phyloP scores from a whole-genome alignment of 208 protist genomes.

The Trypanosoma lewisi region DNA sequence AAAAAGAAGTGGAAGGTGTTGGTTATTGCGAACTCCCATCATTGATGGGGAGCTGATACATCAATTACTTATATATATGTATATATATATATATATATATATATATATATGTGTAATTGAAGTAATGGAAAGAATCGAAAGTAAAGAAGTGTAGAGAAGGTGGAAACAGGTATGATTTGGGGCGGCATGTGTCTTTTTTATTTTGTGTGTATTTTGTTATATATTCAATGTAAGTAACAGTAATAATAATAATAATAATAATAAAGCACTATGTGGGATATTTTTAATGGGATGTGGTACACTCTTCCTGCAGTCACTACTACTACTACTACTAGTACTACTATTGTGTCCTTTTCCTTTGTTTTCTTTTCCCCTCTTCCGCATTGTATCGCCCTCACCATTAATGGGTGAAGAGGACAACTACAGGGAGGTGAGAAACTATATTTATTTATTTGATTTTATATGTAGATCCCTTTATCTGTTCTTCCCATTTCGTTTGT shows the following conservation, averaged over 20 bases:
- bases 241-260: no score
- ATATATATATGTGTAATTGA: conserved; percentile 7
- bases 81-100: not conserved
- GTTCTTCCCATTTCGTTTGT: not conserved
- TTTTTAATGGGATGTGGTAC: no score
- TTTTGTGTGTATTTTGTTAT: not conserved
- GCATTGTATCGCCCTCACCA: no score
- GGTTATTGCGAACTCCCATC: conserved; percentile 7
- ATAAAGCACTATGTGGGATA: no score
- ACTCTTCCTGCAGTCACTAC: no score
- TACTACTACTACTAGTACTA: no score
- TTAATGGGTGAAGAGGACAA: no score
- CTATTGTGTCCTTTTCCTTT: no score
- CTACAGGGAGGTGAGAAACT: not conserved
- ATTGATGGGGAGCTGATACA: conserved; percentile 12
- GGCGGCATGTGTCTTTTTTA: not conserved
- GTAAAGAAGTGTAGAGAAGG: no score
- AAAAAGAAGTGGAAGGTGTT: not conserved
- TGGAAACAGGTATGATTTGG: no score
- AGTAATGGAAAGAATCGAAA: not conserved
- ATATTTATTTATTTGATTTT: conserved; percentile 7
- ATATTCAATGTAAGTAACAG: no score
- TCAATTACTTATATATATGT: not conserved
- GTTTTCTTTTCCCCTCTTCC: not conserved
- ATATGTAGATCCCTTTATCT: conserved; percentile 4